Evolutionary conservation across 495 filamentous ascomycete genomes (phyloP), one percentile per base, ranked within the genome.

Genomic region (Neurospora africana): DNA sequence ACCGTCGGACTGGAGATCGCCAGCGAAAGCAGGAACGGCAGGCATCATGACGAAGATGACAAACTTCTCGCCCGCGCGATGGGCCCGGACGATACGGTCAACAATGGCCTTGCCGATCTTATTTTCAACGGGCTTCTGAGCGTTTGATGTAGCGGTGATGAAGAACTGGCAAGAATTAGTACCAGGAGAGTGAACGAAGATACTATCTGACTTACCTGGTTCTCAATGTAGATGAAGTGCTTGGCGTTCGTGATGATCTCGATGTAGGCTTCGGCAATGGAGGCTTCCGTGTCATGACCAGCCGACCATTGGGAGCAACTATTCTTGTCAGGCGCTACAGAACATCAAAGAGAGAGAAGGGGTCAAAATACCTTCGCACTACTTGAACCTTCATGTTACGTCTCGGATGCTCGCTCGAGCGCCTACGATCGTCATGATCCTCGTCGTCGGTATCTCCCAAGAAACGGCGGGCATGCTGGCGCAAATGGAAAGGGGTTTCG

Each of bases 141-240:
- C 80, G 61, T 91, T 86, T 19, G 85, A 86, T 1, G 93, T 96
- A 4, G 94, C 93, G 0, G 94, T 97, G 82, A 98, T 98, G 84
- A 98, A 98, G 86, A 98, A 98, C 81, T 85, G 27, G 4, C 7
- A 27, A 1, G 11, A 10, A 58, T 36, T 36, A 36, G 36, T 36
- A 36, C 36, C 36, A 8, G 5, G 36, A 6, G 36, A 36, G 36
- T 36, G 1, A 36, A 36, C 36, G 36, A 8, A 7, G 7, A 36
- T 36, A 36, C 5, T 36, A 8, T 6, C 36, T 36, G 36, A 36
- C 77, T 21, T 69, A 83, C 83, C 79, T 98, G 94, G 76, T 98
- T 98, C 82, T 98, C 94, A 21, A 98, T 97, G 81, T 97, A 98
- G 43, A 98, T 81, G 75, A 92, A 97, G 79, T 97, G 92, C 79